Evolutionary conservation across 768 basidiomycete species (phyloP).

Genomic region (Dacryopinax primogenitus): DNA sequence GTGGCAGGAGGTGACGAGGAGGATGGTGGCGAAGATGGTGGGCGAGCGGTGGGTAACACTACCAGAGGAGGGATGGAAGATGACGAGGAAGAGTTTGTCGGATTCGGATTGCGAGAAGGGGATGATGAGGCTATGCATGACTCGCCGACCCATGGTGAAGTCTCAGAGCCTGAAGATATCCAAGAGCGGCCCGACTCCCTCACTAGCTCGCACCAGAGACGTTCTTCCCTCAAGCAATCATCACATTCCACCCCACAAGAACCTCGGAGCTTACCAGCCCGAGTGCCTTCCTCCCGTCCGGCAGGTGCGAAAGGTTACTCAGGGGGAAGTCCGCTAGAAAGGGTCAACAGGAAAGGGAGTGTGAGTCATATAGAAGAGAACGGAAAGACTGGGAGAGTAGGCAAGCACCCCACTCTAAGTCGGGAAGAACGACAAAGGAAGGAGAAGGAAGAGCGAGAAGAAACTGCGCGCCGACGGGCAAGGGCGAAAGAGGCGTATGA

Average conservation of each 20-base stretch:
- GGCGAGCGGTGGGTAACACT: conserved; percentile 10
- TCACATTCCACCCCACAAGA: not conserved
- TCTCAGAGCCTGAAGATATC: not conserved
- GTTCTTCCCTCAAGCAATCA: not conserved
- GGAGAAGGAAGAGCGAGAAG: not conserved
- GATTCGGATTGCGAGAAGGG: not conserved
- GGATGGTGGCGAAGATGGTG: conserved; percentile 11
- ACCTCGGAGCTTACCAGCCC: not conserved
- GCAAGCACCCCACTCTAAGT: too few relatives aligned
- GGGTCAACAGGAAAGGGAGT: not conserved
- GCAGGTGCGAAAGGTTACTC: not conserved
- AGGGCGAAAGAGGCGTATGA: conserved; percentile 39
- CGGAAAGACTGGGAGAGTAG: too few relatives aligned
- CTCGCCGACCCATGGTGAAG: not conserved
- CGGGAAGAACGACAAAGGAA: too few relatives aligned
- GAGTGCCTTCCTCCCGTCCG: too few relatives aligned
- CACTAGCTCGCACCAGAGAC: not conserved
- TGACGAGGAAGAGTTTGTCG: conserved; percentile 8
- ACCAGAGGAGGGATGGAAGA: not conserved
- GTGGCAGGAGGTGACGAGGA: conserved; percentile 7
- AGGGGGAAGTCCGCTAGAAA: not conserved
- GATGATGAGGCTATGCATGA: not conserved
- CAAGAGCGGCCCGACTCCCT: not conserved
- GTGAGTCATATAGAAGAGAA: not conserved
- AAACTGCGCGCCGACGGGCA: not conserved